Percentiles rank a stretch among this genome's conserved stretches.
Conservation (phyloP, 2,329 filamentous ascomycete genomes). For the Orbilia blumenaviensis region DNA sequence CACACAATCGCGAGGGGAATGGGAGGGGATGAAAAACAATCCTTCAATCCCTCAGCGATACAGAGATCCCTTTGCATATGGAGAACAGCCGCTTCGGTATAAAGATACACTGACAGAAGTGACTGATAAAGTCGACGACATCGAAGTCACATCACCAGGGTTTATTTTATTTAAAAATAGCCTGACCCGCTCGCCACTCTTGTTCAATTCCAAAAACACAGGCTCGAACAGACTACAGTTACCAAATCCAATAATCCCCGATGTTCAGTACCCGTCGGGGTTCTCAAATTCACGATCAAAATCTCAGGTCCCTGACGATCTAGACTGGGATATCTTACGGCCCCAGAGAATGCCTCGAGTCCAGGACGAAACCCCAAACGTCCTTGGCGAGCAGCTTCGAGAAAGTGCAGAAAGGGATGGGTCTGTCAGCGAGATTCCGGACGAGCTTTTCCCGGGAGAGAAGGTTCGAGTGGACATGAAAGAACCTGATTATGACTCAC, state of each 20-base stretch:
- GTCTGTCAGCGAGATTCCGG: slow-evolving; percentile 2
- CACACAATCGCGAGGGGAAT: not conserved
- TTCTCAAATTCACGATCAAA: not conserved
- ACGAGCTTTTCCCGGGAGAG: slow-evolving; percentile 9
- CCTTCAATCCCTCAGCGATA: not conserved
- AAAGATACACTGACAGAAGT: not conserved
- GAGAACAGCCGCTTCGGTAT: not conserved
- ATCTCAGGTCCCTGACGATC: not conserved
- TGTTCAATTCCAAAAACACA: not conserved
- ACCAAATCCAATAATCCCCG: not conserved
- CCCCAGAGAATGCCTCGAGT: not conserved
- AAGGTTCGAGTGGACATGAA: not conserved
- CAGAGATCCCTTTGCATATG: not conserved
- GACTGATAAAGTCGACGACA: not conserved
- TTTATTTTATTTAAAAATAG: not conserved
- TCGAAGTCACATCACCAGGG: not conserved
- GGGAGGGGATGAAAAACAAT: not conserved
- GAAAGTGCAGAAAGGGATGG: slow-evolving; percentile 6
- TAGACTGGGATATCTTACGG: not conserved
- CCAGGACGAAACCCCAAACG: not conserved
- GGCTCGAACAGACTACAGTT: not conserved
- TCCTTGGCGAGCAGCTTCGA: not conserved
- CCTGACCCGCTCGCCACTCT: not conserved
- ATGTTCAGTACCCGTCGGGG: not conserved
- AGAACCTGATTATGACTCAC: not conserved